Evolutionary conservation across 2,329 filamentous ascomycete genomes (phyloP), one percentile per base, ranked within the genome.

Genomic region (Penicillium sp.): DNA sequence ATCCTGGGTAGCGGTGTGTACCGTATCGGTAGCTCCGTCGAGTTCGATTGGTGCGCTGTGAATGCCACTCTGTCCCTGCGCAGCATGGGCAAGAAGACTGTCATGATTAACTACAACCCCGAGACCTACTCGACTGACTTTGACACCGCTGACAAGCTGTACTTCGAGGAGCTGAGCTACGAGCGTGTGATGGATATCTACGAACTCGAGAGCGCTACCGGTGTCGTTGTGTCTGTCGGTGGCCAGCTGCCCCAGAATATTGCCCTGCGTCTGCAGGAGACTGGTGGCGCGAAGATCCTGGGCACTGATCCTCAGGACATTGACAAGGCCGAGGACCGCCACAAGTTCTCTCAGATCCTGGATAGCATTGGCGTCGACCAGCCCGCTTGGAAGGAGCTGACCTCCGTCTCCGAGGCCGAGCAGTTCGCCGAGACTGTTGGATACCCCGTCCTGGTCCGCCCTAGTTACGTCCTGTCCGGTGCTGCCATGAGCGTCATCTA

Each of bases 101-200:
- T 95, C 50, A 95, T 97, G 89, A 93, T 98, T 66, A 97, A 97
- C 73, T 87, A 83, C 63, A 92, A 93, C 63, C 88, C 88, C 0
- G 89, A 95, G 64, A 95, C 90, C 0, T 83, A 82, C 51, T 77
- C 68, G 47, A 96, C 92, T 0, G 93, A 97, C 71, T 92, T 86
- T 67, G 93, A 98, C 62, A 83, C 82, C 8, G 89, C 90, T 7
- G 92, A 97, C 63, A 89, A 84, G 64, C 81, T 98, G 4, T 98
- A 97, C 75, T 98, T 98, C 58, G 93, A 97, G 63, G 93, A 98
- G 73, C 75, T 97, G 47, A 93, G 87, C 72, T 97, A 96, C 69
- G 93, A 97, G 76, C 86, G 92, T 67, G 92, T 97, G 8, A 95
- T 97, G 89, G 93, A 98, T 71, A 97, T 97, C 58, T 96, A 96